These are phyloP conservation scores for Tolypocladium ovalisporum DNA, from an alignment of 2,329 filamentous ascomycete genomes.

Conservation along the genomic window DNA sequence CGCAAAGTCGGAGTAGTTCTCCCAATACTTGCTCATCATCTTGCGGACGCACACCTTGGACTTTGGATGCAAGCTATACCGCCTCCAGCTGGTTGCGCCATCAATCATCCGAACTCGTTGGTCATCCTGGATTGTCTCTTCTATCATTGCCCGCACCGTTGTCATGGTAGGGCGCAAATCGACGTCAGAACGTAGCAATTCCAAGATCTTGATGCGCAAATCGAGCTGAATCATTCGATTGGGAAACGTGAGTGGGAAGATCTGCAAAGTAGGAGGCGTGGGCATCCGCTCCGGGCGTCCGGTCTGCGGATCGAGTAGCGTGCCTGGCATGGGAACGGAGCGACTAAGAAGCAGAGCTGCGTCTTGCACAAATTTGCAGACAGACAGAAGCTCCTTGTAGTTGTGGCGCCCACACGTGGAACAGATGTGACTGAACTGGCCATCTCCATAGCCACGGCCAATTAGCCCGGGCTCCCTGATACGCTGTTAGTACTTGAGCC, in stretches of 20 bases:
- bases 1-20: constrained; percentile 52
- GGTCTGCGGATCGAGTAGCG: constrained; percentile 41
- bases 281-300: constrained; percentile 35
- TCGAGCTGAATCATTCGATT: constrained; percentile 43
- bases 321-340: constrained; percentile 52
- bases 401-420: constrained; percentile 35
- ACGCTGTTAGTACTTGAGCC: neutral
- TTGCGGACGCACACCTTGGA: constrained; percentile 41
- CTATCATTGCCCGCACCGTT: constrained; percentile 38
- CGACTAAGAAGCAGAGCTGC: constrained; percentile 3
- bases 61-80: constrained; percentile 11
- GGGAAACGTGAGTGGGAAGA: constrained; percentile 36
- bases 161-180: constrained; percentile 31
- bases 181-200: constrained; percentile 22
- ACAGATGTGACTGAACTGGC: constrained; percentile 39
- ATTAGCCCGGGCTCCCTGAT: neutral
- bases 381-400: constrained; percentile 47
- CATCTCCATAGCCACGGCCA: constrained; percentile 44
- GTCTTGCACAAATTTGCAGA: constrained; percentile 44
- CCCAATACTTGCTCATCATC: constrained; percentile 64
- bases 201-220: constrained; percentile 30
- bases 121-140: constrained; percentile 28
- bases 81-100: constrained; percentile 7
- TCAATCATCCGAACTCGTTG: constrained; percentile 29
- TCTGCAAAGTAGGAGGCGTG: constrained; percentile 5